phyloP scores from a whole-genome alignment of 331 rosid genomes.

The Saraca asoca region DNA sequence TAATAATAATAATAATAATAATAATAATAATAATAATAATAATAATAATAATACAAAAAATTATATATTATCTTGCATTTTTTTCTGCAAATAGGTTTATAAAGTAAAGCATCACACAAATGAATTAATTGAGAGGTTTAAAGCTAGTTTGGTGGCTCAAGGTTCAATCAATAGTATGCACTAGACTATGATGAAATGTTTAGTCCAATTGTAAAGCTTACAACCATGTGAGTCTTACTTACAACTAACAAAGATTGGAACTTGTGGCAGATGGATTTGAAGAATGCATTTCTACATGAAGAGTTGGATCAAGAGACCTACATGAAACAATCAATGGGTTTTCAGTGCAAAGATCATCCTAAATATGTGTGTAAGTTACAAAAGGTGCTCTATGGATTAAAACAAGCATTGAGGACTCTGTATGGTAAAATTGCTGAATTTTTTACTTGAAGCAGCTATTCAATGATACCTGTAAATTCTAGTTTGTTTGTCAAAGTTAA shows the following conservation, averaged over 20 bases:
- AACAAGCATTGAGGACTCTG: too few species aligned
- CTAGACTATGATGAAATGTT: constrained; percentile 9
- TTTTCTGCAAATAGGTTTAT: not conserved
- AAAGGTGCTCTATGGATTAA: too few species aligned
- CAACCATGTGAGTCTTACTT: not conserved
- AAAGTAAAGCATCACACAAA: not conserved
- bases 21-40: too few species aligned
- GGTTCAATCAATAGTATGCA: not conserved
- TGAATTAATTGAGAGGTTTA: not conserved
- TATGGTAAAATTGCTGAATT: too few species aligned
- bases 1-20: too few species aligned
- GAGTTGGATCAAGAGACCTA: not conserved
- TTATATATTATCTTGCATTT: too few species aligned
- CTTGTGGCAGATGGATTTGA: constrained; percentile 3
- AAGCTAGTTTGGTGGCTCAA: not conserved
- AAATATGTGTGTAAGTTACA: not conserved
- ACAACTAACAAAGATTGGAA: constrained; percentile 3
- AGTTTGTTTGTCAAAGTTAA: too few species aligned
- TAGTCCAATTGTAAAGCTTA: too few species aligned
- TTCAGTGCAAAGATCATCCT: not conserved
- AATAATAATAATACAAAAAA: too few species aligned
- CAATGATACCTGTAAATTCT: too few species aligned
- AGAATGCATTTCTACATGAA: not conserved
- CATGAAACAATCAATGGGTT: not conserved
- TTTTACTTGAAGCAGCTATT: too few species aligned